Conservation (phyloP, 2,329 filamentous ascomycete species). For the Macroventuria anomochaeta region DNA sequence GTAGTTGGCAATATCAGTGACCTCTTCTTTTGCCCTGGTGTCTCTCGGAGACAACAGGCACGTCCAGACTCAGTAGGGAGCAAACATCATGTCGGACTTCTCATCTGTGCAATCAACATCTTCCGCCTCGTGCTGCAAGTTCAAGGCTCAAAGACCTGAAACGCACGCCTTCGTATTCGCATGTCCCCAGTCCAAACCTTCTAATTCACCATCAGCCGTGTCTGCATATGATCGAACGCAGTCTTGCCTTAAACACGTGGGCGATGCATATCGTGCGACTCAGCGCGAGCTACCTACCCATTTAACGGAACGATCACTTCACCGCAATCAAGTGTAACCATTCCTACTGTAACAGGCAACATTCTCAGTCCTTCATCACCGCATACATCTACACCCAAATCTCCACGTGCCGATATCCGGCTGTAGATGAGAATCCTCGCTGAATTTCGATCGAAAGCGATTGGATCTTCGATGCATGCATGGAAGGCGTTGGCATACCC, state of each 20-base stretch:
- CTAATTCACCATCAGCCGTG: not conserved
- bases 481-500: not conserved
- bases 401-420: not conserved
- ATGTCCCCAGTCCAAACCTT: not conserved
- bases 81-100: too few species aligned
- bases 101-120: not conserved
- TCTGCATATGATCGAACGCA: not conserved
- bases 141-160: not conserved
- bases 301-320: slow-evolving; percentile 2
- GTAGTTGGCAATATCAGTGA: too few species aligned
- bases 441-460: not conserved
- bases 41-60: too few species aligned
- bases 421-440: not conserved
- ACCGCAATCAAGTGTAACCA: slow-evolving; percentile 3
- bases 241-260: not conserved
- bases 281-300: not conserved
- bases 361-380: too few species aligned
- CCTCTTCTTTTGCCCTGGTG: too few species aligned
- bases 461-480: not conserved
- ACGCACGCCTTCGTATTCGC: not conserved
- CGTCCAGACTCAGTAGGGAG: too few species aligned
- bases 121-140: not conserved
- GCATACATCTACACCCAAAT: too few species aligned
- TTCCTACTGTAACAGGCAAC: slow-evolving; percentile 8
- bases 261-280: not conserved